phyloP scores from a whole-genome alignment of 345 rosid genomes.

The Rhodomyrtus tomentosa region DNA sequence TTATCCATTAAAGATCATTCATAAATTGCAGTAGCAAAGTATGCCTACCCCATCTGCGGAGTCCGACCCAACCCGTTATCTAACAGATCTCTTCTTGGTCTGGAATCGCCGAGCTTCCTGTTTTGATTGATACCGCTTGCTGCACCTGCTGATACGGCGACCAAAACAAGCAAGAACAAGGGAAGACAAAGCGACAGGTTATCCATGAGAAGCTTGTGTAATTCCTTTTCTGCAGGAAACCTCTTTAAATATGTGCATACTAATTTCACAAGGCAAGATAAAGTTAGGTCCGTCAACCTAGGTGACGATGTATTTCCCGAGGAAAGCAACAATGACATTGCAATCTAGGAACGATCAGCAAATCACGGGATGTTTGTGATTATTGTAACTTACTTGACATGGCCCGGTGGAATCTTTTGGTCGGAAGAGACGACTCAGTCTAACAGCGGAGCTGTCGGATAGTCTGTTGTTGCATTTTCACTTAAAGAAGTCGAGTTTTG shows the following conservation, averaged over 20 bases:
- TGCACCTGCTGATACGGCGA: background rate
- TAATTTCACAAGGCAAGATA: background rate
- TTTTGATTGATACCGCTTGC: conserved; percentile 10
- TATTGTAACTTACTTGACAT: background rate
- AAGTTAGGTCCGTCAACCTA: background rate
- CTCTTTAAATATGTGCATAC: background rate
- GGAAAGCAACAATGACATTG: background rate
- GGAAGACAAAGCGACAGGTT: background rate
- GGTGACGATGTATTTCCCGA: background rate
- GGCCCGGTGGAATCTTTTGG: background rate
- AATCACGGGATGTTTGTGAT: background rate
- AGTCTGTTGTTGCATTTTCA: background rate
- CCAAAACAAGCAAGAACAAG: background rate
- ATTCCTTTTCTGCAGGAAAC: background rate
- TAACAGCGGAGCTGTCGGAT: background rate
- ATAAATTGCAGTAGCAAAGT: background rate
- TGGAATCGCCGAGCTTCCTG: background rate
- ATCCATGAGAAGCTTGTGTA: background rate
- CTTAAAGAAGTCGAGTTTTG: background rate
- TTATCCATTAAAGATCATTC: background rate
- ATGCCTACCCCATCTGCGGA: conserved; percentile 69
- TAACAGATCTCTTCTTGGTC: conserved; percentile 34
- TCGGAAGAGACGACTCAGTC: background rate
- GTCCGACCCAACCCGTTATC: conserved; percentile 56
- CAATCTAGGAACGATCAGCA: background rate